A percentile compares a stretch with the other conserved stretches of the same genome.
phyloP scores from a whole-genome alignment of 345 rosid genomes.

The Gossypium sturtianum region DNA sequence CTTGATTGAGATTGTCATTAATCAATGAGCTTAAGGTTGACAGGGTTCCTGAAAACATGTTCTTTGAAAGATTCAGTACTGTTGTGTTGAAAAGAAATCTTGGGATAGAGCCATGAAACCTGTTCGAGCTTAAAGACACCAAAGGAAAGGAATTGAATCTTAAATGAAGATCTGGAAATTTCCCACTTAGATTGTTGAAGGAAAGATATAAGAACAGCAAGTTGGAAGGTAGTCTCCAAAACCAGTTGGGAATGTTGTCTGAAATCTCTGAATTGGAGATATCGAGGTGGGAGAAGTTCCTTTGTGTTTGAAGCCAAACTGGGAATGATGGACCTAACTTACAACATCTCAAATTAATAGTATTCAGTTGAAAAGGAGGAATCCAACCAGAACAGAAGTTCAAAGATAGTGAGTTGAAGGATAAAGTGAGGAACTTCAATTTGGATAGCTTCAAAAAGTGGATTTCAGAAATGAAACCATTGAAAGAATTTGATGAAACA shows the following conservation, averaged over 20 bases:
- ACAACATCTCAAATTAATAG: not conserved
- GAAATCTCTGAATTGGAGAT: constrained; percentile 12
- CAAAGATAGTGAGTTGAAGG: not conserved
- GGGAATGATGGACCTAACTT: constrained; percentile 12
- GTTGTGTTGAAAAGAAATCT: not conserved
- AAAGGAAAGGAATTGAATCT: not conserved
- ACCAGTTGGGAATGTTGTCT: constrained; percentile 13
- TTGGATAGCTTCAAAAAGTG: constrained; percentile 11
- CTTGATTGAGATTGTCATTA: no score
- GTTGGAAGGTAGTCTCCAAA: constrained; percentile 2
- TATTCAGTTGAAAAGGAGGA: not conserved
- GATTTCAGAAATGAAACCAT: constrained; percentile 7
- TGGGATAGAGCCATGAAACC: constrained; percentile 1
- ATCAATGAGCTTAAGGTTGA: not conserved
- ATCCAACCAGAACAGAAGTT: constrained; percentile 10
- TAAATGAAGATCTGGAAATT: not conserved
- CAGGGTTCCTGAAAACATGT: not conserved
- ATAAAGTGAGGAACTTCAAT: not conserved
- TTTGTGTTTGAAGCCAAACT: constrained; percentile 5
- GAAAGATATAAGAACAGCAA: constrained; percentile 1
- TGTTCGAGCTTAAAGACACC: constrained; percentile 3
- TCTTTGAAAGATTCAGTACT: not conserved
- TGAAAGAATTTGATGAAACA: constrained; percentile 8
- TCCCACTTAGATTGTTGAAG: not conserved
- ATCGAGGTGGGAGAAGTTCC: not conserved